Percentiles rank a stretch among this genome's conserved stretches.
Conservation (phyloP, 129 eudicot species). For the Glebionis coronaria region DNA sequence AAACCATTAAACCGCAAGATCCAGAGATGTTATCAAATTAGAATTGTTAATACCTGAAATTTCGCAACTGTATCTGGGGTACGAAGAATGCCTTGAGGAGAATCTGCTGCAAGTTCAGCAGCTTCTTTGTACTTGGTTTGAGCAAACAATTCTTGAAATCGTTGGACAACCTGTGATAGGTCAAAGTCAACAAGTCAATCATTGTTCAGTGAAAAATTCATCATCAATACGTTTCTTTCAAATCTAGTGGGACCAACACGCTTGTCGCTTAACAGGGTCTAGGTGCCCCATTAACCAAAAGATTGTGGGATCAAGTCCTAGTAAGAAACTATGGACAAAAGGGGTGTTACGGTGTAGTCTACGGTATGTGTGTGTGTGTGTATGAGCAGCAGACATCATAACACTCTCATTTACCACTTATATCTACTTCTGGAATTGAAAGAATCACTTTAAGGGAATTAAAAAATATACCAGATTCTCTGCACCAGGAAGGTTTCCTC, state of each 20-base stretch:
- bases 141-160: slow-evolving; percentile 96
- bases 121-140: slow-evolving; percentile 99
- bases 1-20: slow-evolving; percentile 6
- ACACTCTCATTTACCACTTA: neutral
- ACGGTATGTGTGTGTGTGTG: too few relatives aligned
- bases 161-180: slow-evolving; percentile 78
- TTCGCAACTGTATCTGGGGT: slow-evolving; percentile 98
- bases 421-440: neutral
- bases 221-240: neutral
- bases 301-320: too few relatives aligned
- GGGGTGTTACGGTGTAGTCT: too few relatives aligned
- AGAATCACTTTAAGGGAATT: too few relatives aligned
- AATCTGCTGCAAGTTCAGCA: slow-evolving; percentile 99
- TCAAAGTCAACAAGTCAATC: slow-evolving; percentile 13
- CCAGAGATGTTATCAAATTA: neutral
- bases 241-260: too few relatives aligned
- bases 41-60: slow-evolving; percentile 59
- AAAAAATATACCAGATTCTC: slow-evolving; percentile 87
- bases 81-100: slow-evolving; percentile 97
- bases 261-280: too few relatives aligned
- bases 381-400: slow-evolving; percentile 13
- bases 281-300: too few relatives aligned
- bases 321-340: too few relatives aligned
- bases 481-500: slow-evolving; percentile 99
- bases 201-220: slow-evolving; percentile 1